Base-by-base conservation (phyloP, 495 filamentous ascomycete species). In the Neurospora sp. region DNA sequence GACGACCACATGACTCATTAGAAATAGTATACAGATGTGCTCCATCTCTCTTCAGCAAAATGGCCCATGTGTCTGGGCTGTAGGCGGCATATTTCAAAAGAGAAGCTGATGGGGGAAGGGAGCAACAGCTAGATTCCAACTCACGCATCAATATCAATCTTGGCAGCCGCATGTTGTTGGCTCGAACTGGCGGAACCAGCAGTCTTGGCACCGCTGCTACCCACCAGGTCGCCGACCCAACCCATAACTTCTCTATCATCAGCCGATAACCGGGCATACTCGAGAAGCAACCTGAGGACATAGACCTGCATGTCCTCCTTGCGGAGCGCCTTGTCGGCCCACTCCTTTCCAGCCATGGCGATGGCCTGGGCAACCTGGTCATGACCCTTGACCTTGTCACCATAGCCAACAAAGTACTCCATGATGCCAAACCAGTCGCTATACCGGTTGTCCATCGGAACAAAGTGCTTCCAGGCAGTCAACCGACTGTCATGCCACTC, bases 401-500 rank as follows among this genome's bases (percentile, higher is more conserved):
- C 79, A 62, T 83, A 85, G 14, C 92, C 92, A 4, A 93, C 75
- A 79, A 95, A 94, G 77, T 94, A 95, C 72, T 92, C 89, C 86
- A 96, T 89, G 14, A 96, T 87, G 3, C 89, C 90, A 71, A 90
- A 94, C 66, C 93, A 82, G 78, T 96, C 93, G 42, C 89, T 84
- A 74, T 91, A 94, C 16, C 90, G 86, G 77, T 91, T 94, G 77
- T 95, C 93, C 91, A 96, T 92, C 1, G 93, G 93, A n/a, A 93
- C 90, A 75, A 89, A 93, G 76, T 93, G 91, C 72, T 87, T 87
- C 91, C 91, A 93, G 12, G 90, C 85, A 27, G 91, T 84, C 9
- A 93, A 81, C 27, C 91, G 82, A 42, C 86, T 88, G 76, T 93
- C 91, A 73, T 93, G 91, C 91, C 91, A 93, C 81, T 93, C 92